Evolutionary conservation across 2,329 filamentous ascomycete genomes (phyloP), one percentile per base, ranked within the genome.

Genomic region (Colletotrichum shisoi): DNA sequence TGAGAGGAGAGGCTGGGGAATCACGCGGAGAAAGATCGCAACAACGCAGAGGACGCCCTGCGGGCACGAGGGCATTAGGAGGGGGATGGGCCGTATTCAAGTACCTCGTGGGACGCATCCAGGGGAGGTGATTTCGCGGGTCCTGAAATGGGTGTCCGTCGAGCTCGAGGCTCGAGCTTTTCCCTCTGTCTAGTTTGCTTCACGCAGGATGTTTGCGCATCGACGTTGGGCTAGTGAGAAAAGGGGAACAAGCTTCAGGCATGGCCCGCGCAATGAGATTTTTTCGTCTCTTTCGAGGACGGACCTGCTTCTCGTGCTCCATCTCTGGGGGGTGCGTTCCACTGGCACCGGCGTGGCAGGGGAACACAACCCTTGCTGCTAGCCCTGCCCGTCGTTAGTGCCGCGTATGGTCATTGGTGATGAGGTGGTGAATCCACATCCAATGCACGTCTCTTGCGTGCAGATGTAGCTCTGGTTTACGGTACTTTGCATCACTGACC

Each of bases 161-260:
- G 12, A 63, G 21, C 19, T 45, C 44, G 34, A 48, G 42, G 65
- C 61, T 65, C 54, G 61, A 65, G 61, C 64, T 63, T 53, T 45
- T 57, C 21, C 11, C 17, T 15, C 7, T 3, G 31, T 65, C 56
- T 61, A 56, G 21, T 56, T 68, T 52, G 51, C 61, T 17, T 44
- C 45, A 53, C 44, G 64, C 21, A 45, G 61, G 49, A 49, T 60
- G 61, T 64, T 64, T 68, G 65, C 65, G 65, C 65, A 68, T 68
- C 65, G 65, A 65, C 61, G 57, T 54, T 57, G 34, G 53, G 60
- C 65, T 68, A 68, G 62, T 37, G 56, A 65, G 65, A 68, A 68
- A 68, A 39, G 65, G 61, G 65, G 65, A 68, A 65, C 61, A 65
- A 68, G 61, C 65, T 65, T 68, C 65, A 68, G 65, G 65, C 61